Conservation (phyloP, 2,329 filamentous ascomycete genomes). For the Fusarium virguliforme region DNA sequence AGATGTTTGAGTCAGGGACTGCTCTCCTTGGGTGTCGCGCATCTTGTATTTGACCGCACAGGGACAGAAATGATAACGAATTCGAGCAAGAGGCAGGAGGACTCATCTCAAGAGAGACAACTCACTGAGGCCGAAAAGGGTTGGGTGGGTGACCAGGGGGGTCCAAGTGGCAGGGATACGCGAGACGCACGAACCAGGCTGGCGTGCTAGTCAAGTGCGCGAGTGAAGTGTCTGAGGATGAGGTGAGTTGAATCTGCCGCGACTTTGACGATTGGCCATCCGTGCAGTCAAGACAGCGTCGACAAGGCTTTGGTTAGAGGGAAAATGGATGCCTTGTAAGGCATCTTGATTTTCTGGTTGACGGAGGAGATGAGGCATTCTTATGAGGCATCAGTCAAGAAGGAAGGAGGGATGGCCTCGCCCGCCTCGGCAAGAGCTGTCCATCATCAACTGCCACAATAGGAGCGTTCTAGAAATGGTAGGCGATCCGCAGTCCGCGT, state of each 20-base stretch:
- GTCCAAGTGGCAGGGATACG: constrained; percentile 49
- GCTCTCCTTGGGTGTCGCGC: not conserved
- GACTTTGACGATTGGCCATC: constrained; percentile 27
- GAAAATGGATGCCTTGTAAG: constrained; percentile 24
- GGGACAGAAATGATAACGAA: constrained; percentile 26
- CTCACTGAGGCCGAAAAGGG: constrained; percentile 42
- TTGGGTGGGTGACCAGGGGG: constrained; percentile 49
- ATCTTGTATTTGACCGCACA: not conserved
- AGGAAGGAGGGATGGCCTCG: not conserved
- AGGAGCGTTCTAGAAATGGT: not conserved
- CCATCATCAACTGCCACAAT: not conserved
- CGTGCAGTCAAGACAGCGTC: constrained; percentile 25
- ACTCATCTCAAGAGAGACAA: constrained; percentile 38
- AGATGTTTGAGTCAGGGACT: not conserved
- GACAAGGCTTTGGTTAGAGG: constrained; percentile 37
- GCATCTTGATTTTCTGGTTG: not conserved
- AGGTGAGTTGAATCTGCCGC: constrained; percentile 43
- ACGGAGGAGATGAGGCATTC: constrained; percentile 18
- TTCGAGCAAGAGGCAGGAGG: constrained; percentile 18
- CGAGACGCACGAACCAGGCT: constrained; percentile 50
- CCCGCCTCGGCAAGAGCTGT: not conserved
- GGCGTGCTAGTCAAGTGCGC: constrained; percentile 44
- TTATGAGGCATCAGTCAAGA: not conserved
- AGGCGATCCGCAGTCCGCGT: constrained; percentile 24
- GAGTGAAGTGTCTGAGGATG: constrained; percentile 40